These are phyloP conservation scores for Penicillium simplicissimum DNA, from an alignment of 495 filamentous ascomycete species.

Conservation along the genomic window DNA sequence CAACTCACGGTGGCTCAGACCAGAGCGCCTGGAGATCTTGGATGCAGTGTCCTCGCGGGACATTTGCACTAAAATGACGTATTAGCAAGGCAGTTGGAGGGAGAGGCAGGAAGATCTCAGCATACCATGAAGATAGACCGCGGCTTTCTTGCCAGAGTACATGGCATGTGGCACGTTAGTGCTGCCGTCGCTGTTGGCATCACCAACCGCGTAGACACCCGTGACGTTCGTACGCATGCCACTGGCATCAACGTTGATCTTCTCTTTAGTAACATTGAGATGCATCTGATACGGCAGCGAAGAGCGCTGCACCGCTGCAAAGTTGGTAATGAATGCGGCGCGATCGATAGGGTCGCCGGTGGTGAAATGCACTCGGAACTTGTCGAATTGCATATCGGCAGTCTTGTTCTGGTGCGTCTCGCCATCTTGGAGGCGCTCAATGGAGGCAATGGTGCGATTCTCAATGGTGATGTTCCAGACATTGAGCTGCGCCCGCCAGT, in stretches of 20 bases:
- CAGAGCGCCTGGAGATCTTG: constrained; percentile 34
- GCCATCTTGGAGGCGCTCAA: constrained; percentile 50
- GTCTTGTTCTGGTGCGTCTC: constrained; percentile 31
- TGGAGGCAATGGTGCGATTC: constrained; percentile 51
- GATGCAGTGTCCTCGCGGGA: constrained; percentile 38
- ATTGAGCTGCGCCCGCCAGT: constrained; percentile 48
- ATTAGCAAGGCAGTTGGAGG: constrained; percentile 4
- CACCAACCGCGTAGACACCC: constrained; percentile 57
- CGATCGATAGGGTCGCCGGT: constrained; percentile 46
- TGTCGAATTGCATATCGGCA: constrained; percentile 43
- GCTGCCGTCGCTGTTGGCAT: constrained; percentile 56
- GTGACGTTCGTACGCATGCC: constrained; percentile 48
- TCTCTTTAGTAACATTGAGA: constrained; percentile 43
- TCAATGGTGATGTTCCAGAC: constrained; percentile 53
- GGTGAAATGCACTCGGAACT: constrained; percentile 55
- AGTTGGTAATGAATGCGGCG: constrained; percentile 52
- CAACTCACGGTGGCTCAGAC: constrained; percentile 23
- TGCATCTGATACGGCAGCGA: constrained; percentile 38
- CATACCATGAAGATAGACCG: constrained; percentile 57
- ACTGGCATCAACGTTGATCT: constrained; percentile 44
- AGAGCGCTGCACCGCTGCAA: constrained; percentile 47
- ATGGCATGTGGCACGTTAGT: constrained; percentile 64
- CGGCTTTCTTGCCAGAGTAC: constrained; percentile 57
- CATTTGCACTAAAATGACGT: constrained; percentile 30
- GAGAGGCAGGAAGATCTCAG: background rate